Conservation (phyloP, 371 early-diverging fungal genomes). For the Mucor velutinosus region DNA sequence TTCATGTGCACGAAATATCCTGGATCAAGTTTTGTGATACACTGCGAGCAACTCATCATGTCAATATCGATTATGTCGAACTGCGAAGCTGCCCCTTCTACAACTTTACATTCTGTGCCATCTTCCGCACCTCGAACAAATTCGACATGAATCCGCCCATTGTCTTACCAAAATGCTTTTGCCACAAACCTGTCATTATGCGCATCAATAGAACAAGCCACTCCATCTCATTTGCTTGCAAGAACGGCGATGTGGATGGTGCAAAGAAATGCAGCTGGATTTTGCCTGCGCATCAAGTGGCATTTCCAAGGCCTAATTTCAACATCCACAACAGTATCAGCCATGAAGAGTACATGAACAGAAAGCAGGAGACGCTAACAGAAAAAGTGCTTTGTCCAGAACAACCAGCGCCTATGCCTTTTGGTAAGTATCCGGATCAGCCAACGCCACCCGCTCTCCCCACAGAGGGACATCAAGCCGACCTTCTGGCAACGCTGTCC, state of each 20-base stretch:
- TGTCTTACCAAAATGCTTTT: slow-evolving; percentile 31
- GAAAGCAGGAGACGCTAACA: background rate
- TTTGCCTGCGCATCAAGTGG: slow-evolving; percentile 29
- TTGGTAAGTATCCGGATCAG: background rate
- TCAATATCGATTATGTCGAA: slow-evolving; percentile 33
- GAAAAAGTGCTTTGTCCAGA: background rate
- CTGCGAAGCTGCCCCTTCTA: slow-evolving; percentile 42
- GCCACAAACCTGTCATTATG: slow-evolving; percentile 21
- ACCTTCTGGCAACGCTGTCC: background rate
- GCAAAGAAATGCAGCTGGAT: slow-evolving; percentile 37
- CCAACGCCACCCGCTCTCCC: no score
- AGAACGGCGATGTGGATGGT: slow-evolving; percentile 28
- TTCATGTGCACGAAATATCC: slow-evolving; percentile 45
- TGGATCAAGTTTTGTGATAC: slow-evolving; percentile 33
- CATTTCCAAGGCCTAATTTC: slow-evolving; percentile 22
- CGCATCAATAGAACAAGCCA: background rate
- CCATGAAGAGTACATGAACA: background rate
- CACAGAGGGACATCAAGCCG: background rate
- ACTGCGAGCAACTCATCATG: background rate
- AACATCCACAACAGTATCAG: slow-evolving; percentile 6
- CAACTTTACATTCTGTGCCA: slow-evolving; percentile 52
- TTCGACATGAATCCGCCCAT: slow-evolving; percentile 12
- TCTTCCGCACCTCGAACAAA: slow-evolving; percentile 30
- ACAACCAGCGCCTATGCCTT: background rate
- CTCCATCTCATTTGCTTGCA: slow-evolving; percentile 32